These are phyloP conservation scores for Prunus fruticosa DNA, from an alignment of 306 rosid species.

Conservation along the genomic window DNA sequence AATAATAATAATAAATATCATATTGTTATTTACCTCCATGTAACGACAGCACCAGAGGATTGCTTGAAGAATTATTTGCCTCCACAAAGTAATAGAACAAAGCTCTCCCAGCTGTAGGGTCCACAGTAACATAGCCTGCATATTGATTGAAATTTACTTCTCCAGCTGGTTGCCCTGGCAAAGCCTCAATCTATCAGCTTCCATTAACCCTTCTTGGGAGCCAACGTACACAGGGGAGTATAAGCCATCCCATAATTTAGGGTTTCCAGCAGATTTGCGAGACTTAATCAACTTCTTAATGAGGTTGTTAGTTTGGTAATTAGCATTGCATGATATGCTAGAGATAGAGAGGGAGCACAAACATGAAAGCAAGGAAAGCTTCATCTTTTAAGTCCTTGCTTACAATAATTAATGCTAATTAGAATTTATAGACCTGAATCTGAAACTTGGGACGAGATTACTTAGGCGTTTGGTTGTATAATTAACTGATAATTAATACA, in stretches of 20 bases:
- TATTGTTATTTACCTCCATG: no score
- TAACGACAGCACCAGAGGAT: constrained; percentile 50
- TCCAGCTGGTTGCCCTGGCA: constrained; percentile 54
- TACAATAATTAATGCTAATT: background rate
- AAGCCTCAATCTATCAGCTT: constrained; percentile 40
- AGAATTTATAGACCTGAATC: background rate
- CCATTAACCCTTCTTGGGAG: constrained; percentile 26
- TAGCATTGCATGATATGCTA: constrained; percentile 16
- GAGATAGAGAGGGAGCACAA: constrained; percentile 6
- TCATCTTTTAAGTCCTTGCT: background rate
- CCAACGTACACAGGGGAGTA: constrained; percentile 11
- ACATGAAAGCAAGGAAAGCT: background rate
- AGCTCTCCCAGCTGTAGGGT: constrained; percentile 36
- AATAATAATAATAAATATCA: no score
- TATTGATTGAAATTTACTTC: constrained; percentile 53
- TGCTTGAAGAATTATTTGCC: constrained; percentile 34
- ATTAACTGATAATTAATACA: background rate
- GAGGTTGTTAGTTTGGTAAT: constrained; percentile 32
- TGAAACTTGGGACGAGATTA: background rate
- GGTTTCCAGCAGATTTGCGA: background rate
- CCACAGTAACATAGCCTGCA: constrained; percentile 54
- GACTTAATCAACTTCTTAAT: constrained; percentile 24
- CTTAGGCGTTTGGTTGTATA: background rate
- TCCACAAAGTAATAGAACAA: constrained; percentile 64
- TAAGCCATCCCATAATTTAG: background rate